phyloP scores from a whole-genome alignment of 2,329 filamentous ascomycete genomes.

The Pleomassaria siparia region DNA sequence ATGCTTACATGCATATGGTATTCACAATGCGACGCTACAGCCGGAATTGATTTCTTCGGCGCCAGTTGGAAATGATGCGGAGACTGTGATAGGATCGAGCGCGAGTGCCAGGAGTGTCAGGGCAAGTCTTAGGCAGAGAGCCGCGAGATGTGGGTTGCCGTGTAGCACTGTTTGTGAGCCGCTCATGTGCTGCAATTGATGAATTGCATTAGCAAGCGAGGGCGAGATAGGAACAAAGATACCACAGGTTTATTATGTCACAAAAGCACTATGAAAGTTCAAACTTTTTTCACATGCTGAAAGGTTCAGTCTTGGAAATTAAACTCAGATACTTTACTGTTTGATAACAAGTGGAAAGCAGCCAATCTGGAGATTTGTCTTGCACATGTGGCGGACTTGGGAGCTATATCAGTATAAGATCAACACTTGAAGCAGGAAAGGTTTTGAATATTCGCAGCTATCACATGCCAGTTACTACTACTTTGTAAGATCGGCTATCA shows the following conservation, averaged over 20 bases:
- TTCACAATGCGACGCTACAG: slow-evolving; percentile 71
- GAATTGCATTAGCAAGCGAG: too few relatives aligned
- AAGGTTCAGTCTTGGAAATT: too few relatives aligned
- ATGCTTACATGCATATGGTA: slow-evolving; percentile 72
- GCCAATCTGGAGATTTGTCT: too few relatives aligned
- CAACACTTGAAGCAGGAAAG: not conserved
- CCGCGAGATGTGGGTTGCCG: slow-evolving; percentile 53
- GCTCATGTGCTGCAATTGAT: slow-evolving; percentile 54
- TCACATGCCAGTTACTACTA: not conserved
- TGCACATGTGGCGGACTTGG: too few relatives aligned
- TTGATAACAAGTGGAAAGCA: too few relatives aligned
- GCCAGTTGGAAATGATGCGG: not conserved
- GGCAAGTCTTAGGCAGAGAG: slow-evolving; percentile 24
- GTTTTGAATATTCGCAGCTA: not conserved
- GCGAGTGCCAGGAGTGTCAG: slow-evolving; percentile 12
- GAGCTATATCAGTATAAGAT: not conserved
- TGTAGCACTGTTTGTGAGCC: slow-evolving; percentile 56
- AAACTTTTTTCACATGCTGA: too few relatives aligned
- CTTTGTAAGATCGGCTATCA: too few relatives aligned
- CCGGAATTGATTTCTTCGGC: slow-evolving; percentile 54
- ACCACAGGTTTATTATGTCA: too few relatives aligned
- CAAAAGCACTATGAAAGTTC: too few relatives aligned
- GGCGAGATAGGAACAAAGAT: too few relatives aligned
- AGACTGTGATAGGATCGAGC: slow-evolving; percentile 6
- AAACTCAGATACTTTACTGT: too few relatives aligned